Evolutionary conservation across 495 filamentous ascomycete genomes (phyloP), one percentile per base, ranked within the genome.

Genomic region (Penicillium nucicola): DNA sequence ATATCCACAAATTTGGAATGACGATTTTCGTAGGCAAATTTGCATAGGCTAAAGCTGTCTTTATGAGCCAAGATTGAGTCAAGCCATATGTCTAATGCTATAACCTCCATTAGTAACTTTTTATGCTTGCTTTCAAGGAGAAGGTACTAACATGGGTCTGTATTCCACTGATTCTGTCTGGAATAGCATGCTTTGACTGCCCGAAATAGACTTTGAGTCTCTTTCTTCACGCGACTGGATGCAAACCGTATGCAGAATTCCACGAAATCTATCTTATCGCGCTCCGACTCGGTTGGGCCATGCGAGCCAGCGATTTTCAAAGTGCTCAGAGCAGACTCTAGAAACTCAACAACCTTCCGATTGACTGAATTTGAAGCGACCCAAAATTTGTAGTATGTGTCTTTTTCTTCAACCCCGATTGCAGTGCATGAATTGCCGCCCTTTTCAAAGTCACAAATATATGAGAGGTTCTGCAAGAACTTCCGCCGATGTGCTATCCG

Each of bases 361-460:
- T 25, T 33, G 9, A 39, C 34, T 7, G 36, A 23, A 44, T 69
- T 71, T 5, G 61, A 65, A 30, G 67, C 59, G 14, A 71, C 32
- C 64, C 66, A 71, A 28, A 67, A 67, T 9, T 48, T 42, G 35
- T 61, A 51, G 40, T 49, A 33, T 30, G 50, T 42, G 10, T 45
- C 45, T 9, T 30, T 41, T n/a, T 62, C 51, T 41, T 71, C 57
- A 14, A 69, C 40, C 2, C 50, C 64, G 22, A 71, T 61, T 13
- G 67, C 56, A 10, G 67, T 61, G 40, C 53, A 60, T 5, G 53
- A 54, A 22, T 40, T 43, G 13, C 67, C 65, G 10, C 66, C 64
- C 39, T 67, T 69, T 1, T 62, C 45, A 38, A 64, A 64, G 37
- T 71, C 67, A 47, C 66, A 67, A 4, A 71, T 44, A 49, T 69